Conservation (phyloP, 176 grass and related monocot genomes). For the Metroxylon sagu region DNA sequence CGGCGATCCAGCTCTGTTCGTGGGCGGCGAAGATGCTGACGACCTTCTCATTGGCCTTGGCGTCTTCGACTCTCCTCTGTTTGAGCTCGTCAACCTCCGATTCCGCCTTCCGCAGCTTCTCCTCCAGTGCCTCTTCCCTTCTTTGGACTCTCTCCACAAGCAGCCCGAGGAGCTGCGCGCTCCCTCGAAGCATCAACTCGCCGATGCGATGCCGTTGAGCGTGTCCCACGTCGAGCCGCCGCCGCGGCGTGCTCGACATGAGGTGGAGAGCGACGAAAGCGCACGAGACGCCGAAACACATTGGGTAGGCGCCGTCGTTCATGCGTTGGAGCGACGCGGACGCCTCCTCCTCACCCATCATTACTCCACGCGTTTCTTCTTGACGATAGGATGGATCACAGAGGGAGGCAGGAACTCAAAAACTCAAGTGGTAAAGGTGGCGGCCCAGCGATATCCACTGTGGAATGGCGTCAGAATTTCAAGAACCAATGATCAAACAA, state of each 20-base stretch:
- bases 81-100: slow-evolving; percentile 34
- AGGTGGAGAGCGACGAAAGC: slow-evolving; percentile 40
- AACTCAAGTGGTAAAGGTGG: no score
- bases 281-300: slow-evolving; percentile 49
- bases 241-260: slow-evolving; percentile 6
- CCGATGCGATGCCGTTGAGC: slow-evolving; percentile 27
- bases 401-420: no score
- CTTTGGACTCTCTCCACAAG: slow-evolving; percentile 21
- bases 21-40: slow-evolving; percentile 61
- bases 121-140: slow-evolving; percentile 14
- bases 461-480: no score
- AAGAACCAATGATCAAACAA: no score
- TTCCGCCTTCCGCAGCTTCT: slow-evolving; percentile 33
- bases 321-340: no score
- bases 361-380: no score
- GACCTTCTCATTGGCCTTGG: slow-evolving; percentile 78
- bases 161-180: slow-evolving; percentile 22
- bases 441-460: no score
- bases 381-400: no score
- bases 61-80: slow-evolving; percentile 46
- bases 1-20: slow-evolving; percentile 62
- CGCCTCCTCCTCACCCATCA: not conserved
- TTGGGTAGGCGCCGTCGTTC: not conserved
- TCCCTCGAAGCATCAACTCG: slow-evolving; percentile 28
- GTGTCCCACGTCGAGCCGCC: slow-evolving; percentile 12